Evolutionary conservation across 2,329 filamentous ascomycete species (phyloP), one percentile per base, ranked within the genome.

Genomic region (Lasiodiplodia sp.): DNA sequence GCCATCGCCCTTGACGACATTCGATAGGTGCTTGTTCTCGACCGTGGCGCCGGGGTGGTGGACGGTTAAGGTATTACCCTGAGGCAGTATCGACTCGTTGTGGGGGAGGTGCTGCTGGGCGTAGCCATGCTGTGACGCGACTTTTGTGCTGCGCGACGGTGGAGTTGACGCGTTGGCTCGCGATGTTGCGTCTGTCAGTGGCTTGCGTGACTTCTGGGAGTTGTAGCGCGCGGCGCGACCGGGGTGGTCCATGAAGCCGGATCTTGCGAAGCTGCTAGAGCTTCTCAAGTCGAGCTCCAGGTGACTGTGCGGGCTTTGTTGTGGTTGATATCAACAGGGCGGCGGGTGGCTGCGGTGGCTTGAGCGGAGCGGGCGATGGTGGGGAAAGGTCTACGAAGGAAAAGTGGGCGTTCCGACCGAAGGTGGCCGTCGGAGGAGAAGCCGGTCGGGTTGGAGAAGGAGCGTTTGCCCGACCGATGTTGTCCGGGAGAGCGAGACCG

Each of bases 11-110:
- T 81, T 79, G 37, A 82, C 80, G 16, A 86, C 82, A 18, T 85
- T 83, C 4, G 86, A 87, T 8, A 88, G 74, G 34, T 84, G 84
- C 70, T 87, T 86, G 75, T 86, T 83, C 68, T 86, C 84, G 51
- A 49, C 51, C 23, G 11, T 38, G 12, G 67, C 14, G 10, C 25
- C 18, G 64, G 77, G 76, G 67, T 78, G 79, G 23, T 79, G 80
- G 12, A 84, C 77, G 4, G 79, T 72, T 40, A 83, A 77, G 1
- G 79, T 80, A 21, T 57, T 18, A 57, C 81, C 80, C 73, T 84
- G 83, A 14, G 80, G 75, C 12, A 80, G 77, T 49, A 83, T 73
- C 2, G 81, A 83, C 74, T 83, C 80, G 68, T 83, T 83, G 75
- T 82, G 82, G 1, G 83, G 80, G 3, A 79, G 55, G 12, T 56